Evolutionary conservation across 768 basidiomycete genomes (phyloP), one percentile per base, ranked within the genome.

Genomic region (Leccinum barrowsii): DNA sequence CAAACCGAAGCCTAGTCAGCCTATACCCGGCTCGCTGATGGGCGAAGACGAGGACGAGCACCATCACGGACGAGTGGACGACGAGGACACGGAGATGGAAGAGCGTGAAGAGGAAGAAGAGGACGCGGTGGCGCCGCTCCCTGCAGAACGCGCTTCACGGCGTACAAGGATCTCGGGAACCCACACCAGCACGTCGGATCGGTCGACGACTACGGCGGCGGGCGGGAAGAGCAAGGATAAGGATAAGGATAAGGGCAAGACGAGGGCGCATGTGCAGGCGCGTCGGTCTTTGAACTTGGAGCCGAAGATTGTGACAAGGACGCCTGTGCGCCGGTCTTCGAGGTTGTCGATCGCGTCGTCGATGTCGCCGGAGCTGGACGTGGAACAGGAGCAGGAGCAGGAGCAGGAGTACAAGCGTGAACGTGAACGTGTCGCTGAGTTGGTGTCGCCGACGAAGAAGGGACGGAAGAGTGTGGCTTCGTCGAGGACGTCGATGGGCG

Each of bases 11-110:
- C 49, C 50, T 42, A 66, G 50, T 55, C 74, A 71, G 56, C 76
- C 71, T 48, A 74, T 82, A 52, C 81, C 81, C 3, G 81, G 81
- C 34, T 70, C 73, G 6, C 62, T 82, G 50, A 70, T 77, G 63
- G 75, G 77, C 30, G 78, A 80, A 4, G 75, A 71, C 48, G 59
- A 42, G 4, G 40, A 67, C 63, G 69, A n/a, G 32, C 67, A 69
- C 30, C 68, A 74, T 28, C 59, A 58, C 42, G 66, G 64, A 8
- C 8, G 56, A 32, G 50, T 72, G 40, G 68, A 22, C 37, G 66
- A 66, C 21, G 60, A 54, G 35, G 60, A 67, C 35, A 58, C 59
- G 2, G 60, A 65, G 50, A 50, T 49, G 22, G 63, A 65, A 58
- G 75, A 74, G 50, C 68, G 42, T 11, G 42, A 19, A 42, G 42